A percentile compares a stretch with the other conserved stretches of the same genome.
Evolutionary conservation across 1,139 yeast genomes (phyloP).

Genomic region (Hyphopichia fennica): DNA sequence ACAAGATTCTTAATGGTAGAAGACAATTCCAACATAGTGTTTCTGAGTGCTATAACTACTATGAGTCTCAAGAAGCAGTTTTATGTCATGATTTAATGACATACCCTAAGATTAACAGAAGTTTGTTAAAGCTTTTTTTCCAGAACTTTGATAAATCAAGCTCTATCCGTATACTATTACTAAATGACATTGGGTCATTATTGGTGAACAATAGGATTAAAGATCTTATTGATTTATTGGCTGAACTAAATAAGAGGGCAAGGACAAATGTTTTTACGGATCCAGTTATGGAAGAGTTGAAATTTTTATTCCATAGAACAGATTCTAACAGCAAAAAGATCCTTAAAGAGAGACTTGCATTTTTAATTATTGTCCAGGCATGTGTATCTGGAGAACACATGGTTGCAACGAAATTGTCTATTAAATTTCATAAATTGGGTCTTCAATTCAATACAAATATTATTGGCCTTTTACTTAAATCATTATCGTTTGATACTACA

Average conservation of each 20-base stretch:
- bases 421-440: constrained; percentile 7
- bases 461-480: constrained; percentile 7
- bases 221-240: neutral
- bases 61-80: constrained; percentile 7
- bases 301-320: neutral
- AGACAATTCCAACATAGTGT: constrained; percentile 14
- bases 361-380: constrained; percentile 11
- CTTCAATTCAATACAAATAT: constrained; percentile 5
- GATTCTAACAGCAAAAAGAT: neutral
- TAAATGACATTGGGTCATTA: constrained; percentile 16
- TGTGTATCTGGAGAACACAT: constrained; percentile 22
- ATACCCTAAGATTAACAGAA: constrained; percentile 17
- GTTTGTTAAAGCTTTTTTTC: constrained; percentile 16
- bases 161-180: constrained; percentile 20
- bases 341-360: neutral
- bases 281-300: neutral
- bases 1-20: constrained; percentile 1
- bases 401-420: constrained; percentile 20
- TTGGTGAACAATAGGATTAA: constrained; percentile 2
- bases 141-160: constrained; percentile 15
- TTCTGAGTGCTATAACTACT: constrained; percentile 16
- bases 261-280: neutral
- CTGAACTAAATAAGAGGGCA: neutral
- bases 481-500: constrained; percentile 9
- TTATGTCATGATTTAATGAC: constrained; percentile 21